Conservation (phyloP, 306 rosid species). For the Cyamopsis tetragonoloba region DNA sequence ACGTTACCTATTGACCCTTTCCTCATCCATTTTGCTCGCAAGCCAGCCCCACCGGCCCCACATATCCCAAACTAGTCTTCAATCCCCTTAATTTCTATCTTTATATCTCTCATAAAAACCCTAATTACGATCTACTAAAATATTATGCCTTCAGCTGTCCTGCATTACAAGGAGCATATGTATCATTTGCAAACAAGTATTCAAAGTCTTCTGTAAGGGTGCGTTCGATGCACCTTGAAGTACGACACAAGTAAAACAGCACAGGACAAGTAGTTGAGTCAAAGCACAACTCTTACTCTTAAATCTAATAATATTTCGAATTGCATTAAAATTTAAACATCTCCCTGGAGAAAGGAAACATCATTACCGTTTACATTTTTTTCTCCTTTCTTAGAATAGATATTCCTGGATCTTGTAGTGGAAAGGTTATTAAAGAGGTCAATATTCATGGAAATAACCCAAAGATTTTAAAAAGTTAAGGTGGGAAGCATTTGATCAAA, state of each 20-base stretch:
- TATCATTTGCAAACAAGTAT: not conserved
- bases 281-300: not conserved
- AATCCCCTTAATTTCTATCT: too few relatives aligned
- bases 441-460: not conserved
- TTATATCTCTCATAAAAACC: too few relatives aligned
- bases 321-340: not conserved
- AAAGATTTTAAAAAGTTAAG: not conserved
- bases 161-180: not conserved
- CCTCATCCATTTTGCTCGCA: too few relatives aligned
- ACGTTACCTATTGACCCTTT: too few relatives aligned
- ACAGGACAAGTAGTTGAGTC: too few relatives aligned
- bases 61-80: too few relatives aligned
- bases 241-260: too few relatives aligned
- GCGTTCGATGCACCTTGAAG: too few relatives aligned
- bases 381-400: not conserved
- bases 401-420: not conserved
- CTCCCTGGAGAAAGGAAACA: too few relatives aligned
- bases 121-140: not conserved
- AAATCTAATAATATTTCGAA: not conserved
- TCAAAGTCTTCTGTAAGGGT: not conserved
- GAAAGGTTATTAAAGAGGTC: not conserved
- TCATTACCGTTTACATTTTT: not conserved
- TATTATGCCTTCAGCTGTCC: not conserved
- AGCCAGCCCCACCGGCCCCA: too few relatives aligned
- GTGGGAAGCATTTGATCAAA: constrained; percentile 7